phyloP scores from a whole-genome alignment of 169 alveolate genomes.

The Plasmodium coatneyi region DNA sequence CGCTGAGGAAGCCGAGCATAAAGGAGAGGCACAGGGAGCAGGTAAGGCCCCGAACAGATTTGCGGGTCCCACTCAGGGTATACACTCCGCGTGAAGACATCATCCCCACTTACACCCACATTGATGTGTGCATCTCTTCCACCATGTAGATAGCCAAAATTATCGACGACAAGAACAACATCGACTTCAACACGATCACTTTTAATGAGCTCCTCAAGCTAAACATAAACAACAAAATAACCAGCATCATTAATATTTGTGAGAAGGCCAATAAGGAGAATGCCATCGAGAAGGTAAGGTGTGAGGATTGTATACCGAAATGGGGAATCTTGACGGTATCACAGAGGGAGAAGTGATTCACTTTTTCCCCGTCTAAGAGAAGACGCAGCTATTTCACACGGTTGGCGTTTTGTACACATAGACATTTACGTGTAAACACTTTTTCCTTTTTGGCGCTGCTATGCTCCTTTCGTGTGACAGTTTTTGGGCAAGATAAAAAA shows the following conservation, averaged over 20 bases:
- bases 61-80: no score
- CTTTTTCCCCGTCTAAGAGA: not conserved
- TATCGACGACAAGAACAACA: conserved; percentile 45
- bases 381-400: not conserved
- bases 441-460: no score
- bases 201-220: conserved; percentile 56
- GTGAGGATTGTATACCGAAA: not conserved
- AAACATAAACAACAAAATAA: conserved; percentile 58
- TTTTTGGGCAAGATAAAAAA: conserved; percentile 56
- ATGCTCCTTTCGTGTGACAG: not conserved
- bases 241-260: conserved; percentile 65
- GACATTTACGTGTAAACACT: not conserved
- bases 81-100: not conserved
- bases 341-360: not conserved
- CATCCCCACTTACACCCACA: not conserved
- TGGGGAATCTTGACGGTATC: not conserved
- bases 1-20: conserved; percentile 72
- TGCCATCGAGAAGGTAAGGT: conserved; percentile 66
- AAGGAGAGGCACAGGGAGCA: conserved; percentile 68
- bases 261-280: conserved; percentile 75
- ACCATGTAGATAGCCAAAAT: conserved; percentile 46
- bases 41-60: not conserved
- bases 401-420: not conserved
- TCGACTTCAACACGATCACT: conserved; percentile 69
- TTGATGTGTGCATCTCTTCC: not conserved